Base-by-base conservation (phyloP, 2,329 filamentous ascomycete genomes). In the Chrysoporthe puriensis region DNA sequence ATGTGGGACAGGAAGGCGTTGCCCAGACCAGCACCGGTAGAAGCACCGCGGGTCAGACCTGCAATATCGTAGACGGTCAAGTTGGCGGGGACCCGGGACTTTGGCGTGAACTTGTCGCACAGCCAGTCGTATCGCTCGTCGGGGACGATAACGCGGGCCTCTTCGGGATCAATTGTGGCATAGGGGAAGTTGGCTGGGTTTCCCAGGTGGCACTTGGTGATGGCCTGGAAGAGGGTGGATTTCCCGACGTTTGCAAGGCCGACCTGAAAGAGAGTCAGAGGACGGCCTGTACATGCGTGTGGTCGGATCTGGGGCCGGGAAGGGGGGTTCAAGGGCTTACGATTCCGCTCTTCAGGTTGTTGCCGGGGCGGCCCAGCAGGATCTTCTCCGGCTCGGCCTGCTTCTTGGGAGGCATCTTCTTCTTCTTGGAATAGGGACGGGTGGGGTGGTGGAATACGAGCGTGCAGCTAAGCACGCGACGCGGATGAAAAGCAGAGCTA, bases 181-280 rank as follows among this genome's bases (percentile, higher is more conserved):
- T 97, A 99, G 66, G 96, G 96, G 80, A 98, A 99, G 85, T 99
- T 99, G 85, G 96, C 96, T 76, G 96, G 96, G 85, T 98, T 99
- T 83, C 96, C 96, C 77, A 99, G 90, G 73, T 90, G 89, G 82
- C 91, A 97, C 86, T 97, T 98, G 79, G 96, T 99, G 83, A 99
- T 97, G 79, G 96, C 94, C 86, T 99, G 96, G 89, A 99, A 99
- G 76, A 99, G 90, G 44, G 96, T 99, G 73, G 96, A 99, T 86
- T 99, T 99, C 82, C 96, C 96, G 75, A 99, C 96, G 82, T 99
- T 99, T 81, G 96, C 96, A 77, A 99, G 90, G 83, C 96, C 96
- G 82, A 99, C 94, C 94, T 97, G 77, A 75, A 75, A 73, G 73
- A 78, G 75, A 79, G 78, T 82, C 78, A 81, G 81, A 73, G 72